Evolutionary conservation across 176 grass and related monocot genomes (phyloP).

Genomic region (Poa pratensis): DNA sequence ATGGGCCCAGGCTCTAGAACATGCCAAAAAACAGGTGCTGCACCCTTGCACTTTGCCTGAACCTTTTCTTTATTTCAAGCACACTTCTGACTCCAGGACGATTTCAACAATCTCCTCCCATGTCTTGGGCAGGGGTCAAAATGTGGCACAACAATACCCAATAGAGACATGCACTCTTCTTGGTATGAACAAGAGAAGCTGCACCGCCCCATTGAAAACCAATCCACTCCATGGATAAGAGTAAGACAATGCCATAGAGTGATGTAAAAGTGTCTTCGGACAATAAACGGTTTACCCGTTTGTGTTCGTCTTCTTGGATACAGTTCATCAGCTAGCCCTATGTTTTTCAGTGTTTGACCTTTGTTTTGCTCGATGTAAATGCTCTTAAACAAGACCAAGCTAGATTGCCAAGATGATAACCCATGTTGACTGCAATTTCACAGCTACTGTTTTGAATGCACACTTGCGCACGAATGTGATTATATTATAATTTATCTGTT

Average conservation of each 20-base stretch:
- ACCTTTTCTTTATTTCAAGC: conserved; percentile 25
- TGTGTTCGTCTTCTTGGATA: conserved; percentile 27
- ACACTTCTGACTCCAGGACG: background rate
- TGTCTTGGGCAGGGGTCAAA: conserved; percentile 27
- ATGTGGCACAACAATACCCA: conserved; percentile 21
- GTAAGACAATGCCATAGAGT: conserved; percentile 7
- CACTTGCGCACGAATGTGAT: conserved; percentile 26
- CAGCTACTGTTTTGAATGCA: background rate
- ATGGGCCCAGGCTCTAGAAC: conserved; percentile 39
- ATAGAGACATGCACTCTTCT: conserved; percentile 32
- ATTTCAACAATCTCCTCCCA: conserved; percentile 26
- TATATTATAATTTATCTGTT: conserved; percentile 1
- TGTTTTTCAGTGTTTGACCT: conserved; percentile 22
- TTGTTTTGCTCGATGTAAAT: conserved; percentile 13
- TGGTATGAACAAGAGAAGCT: conserved; percentile 17
- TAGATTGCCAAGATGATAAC: conserved; percentile 2
- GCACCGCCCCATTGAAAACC: conserved; percentile 36
- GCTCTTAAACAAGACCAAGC: background rate
- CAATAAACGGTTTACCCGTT: background rate
- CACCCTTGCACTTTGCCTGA: conserved; percentile 22
- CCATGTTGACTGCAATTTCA: background rate
- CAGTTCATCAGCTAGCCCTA: background rate
- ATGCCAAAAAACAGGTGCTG: conserved; percentile 35
- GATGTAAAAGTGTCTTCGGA: background rate
- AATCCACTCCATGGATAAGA: conserved; percentile 21